Base-by-base conservation (phyloP, 2,329 filamentous ascomycete species). In the Cercospora sp. region DNA sequence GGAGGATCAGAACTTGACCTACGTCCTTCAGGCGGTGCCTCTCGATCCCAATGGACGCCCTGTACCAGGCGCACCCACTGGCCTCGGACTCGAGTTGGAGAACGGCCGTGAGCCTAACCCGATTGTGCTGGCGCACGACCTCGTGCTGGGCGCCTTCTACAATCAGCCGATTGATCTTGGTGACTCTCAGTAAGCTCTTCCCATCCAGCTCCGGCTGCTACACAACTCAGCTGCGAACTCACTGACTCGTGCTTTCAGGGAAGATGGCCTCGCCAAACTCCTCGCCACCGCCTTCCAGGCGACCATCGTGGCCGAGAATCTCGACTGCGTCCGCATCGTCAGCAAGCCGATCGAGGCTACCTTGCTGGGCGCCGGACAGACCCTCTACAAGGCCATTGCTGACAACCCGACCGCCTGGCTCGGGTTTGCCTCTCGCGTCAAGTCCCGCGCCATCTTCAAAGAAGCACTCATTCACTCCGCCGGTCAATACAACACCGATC, bases 121-220 rank as follows among this genome's bases (percentile, higher is more conserved):
- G 37, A 69, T 67, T 26, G 68, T 51, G 12, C 72, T 81, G 69
- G 74, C 74, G 59, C 85, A 82, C 74, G 77, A 82, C 59, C 77
- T 78, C 40, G 78, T 86, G 18, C 75, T 86, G 63, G 81, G 82
- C 40, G 78, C 81, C 21, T 81, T 85, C 71, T 85, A 85, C 77
- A 80, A 81, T 68, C 77, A 76, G 21, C 74, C 79, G 1, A 75
- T 84, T 37, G 68, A 76, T 9, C 77, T 85, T 49, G 79, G 80
- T 63, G 78, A 82, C 68, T 73, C 74, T 4, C 74, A 74, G 62
- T 76, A 49, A 51, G 60, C 26, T 37, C 24, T n/a, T 28, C 1
- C 8, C 12, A 32, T n/a, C 13, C 53, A 26, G 13, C 49, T 28
- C 16, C 24, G n/a, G 24, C 24, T 55, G 49, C 49, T 37, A 34